Conservation (phyloP, 1,284 basidiomycete genomes). For the Tausonia pullulans region DNA sequence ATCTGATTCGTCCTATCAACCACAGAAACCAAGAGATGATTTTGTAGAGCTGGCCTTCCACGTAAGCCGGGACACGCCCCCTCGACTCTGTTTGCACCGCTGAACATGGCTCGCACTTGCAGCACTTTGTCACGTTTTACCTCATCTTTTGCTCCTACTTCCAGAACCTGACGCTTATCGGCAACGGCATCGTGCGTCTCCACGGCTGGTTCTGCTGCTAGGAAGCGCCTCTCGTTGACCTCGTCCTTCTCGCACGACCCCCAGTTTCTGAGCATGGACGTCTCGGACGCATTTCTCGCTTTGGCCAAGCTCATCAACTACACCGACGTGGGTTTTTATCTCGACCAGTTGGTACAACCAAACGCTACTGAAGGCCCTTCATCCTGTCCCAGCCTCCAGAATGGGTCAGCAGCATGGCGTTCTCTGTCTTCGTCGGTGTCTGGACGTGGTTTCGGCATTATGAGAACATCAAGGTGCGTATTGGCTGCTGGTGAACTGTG, state of each 20-base stretch:
- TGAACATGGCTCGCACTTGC: not conserved
- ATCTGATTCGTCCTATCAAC: not conserved
- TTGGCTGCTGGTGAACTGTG: too few relatives aligned
- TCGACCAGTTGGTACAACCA: too few relatives aligned
- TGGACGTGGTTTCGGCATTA: too few relatives aligned
- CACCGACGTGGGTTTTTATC: too few relatives aligned
- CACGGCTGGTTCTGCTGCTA: too few relatives aligned
- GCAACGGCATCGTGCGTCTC: not conserved
- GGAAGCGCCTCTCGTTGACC: not conserved
- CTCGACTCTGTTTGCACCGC: too few relatives aligned
- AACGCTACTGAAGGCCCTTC: too few relatives aligned
- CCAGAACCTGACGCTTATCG: slow-evolving; percentile 2
- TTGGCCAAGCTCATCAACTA: not conserved
- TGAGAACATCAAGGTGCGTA: too few relatives aligned
- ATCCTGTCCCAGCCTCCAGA: too few relatives aligned
- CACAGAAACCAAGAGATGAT: slow-evolving; percentile 7
- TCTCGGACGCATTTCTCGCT: slow-evolving; percentile 2
- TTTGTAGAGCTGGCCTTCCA: not conserved
- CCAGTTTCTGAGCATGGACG: not conserved
- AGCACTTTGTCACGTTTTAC: slow-evolving; percentile 1
- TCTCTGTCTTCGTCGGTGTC: too few relatives aligned
- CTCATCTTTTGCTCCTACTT: not conserved
- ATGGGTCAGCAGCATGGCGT: too few relatives aligned
- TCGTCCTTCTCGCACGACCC: not conserved
- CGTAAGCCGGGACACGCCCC: not conserved